Base-by-base conservation (phyloP, 148 eudicot genomes). In the Rhododendron williamsianum region DNA sequence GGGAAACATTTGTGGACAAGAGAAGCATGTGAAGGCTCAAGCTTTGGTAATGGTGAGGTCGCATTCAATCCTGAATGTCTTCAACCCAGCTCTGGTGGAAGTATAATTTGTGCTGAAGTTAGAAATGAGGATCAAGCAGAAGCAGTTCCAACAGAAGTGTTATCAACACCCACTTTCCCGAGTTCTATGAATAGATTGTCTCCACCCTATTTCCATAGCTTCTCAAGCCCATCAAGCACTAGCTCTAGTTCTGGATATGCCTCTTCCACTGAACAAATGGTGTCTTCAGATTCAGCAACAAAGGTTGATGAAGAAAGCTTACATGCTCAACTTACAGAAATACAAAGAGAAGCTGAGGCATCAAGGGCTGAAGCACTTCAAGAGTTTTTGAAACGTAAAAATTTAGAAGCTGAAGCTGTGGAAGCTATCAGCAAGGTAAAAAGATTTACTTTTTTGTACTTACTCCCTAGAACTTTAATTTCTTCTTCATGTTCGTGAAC, bases 1-100 rank as follows among this genome's bases (percentile, higher is more conserved):
- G 97, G 95, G 84, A 93, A 91, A 83, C 92, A 87, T 86, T 78
- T 89, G 21, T 93, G 95, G 97, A 94, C 92, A 78, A 91, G 90
- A 90, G 90, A 93, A 90, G 93, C 94, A 88, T 87, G 78, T 76
- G 90, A 82, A 51, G 82, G 67, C 82, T 72, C 84, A 76, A 76
- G 82, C 74, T 52, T 51, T 80, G 41, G 77, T 56, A 86, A 81
- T 78, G 80, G 60, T 69, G 91, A 89, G 73, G 82, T 83, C 87
- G 81, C 88, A 8, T 69, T 52, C 67, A 46, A 81, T 58, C 87
- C 81, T 13, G 90, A 85, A 84, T 73, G 71, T 74, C 80, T 85
- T 84, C 84, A 58, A 49, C 89, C 81, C 73, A 86, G 82, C 84
- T 92, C 93, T 49, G 86, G 89, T 86, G 83, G 81, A 54, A 82